Percentiles rank a stretch among this genome's conserved stretches.
Evolutionary conservation across 2,329 filamentous ascomycete species (phyloP).

Genomic region (Amauroascus verrucosus): DNA sequence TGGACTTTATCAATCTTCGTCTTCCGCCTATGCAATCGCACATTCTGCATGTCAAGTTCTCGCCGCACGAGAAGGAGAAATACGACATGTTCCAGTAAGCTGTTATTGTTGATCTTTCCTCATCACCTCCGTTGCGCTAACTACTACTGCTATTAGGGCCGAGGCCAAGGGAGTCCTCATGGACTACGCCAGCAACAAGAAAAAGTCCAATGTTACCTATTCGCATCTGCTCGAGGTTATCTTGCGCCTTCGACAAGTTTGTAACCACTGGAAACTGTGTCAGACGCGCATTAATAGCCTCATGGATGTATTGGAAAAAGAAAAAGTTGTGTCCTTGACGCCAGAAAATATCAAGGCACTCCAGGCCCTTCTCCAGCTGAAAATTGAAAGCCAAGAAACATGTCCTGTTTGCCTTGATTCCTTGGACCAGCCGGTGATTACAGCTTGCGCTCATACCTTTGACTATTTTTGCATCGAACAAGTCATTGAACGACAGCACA

Average conservation of each 20-base stretch:
- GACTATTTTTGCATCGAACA: slow-evolving; percentile 63
- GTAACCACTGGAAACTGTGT: slow-evolving; percentile 80
- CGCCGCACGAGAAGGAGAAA: slow-evolving; percentile 61
- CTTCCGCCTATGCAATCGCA: slow-evolving; percentile 69
- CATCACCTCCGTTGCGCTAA: neutral
- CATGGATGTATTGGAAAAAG: slow-evolving; percentile 56
- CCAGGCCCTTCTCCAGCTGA: slow-evolving; percentile 64
- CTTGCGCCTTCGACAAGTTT: slow-evolving; percentile 72
- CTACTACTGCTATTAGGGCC: slow-evolving; percentile 34
- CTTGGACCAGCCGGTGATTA: slow-evolving; percentile 66
- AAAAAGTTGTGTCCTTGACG: slow-evolving; percentile 59
- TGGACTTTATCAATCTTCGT: slow-evolving; percentile 74
- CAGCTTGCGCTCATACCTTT: slow-evolving; percentile 72
- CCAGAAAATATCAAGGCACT: slow-evolving; percentile 61
- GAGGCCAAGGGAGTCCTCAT: slow-evolving; percentile 65
- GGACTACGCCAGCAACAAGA: slow-evolving; percentile 42
- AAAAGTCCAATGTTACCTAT: slow-evolving; percentile 48
- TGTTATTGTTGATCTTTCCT: slow-evolving; percentile 6
- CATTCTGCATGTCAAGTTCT: slow-evolving; percentile 63
- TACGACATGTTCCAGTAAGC: slow-evolving; percentile 62
- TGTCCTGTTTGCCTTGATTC: slow-evolving; percentile 72
- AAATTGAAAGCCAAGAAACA: slow-evolving; percentile 70
- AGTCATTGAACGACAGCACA: slow-evolving; percentile 63
- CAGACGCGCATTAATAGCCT: slow-evolving; percentile 64
- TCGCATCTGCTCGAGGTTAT: slow-evolving; percentile 69